Evolutionary conservation across 2,329 filamentous ascomycete species (phyloP), one percentile per base, ranked within the genome.

Genomic region (Ophiostoma montium): DNA sequence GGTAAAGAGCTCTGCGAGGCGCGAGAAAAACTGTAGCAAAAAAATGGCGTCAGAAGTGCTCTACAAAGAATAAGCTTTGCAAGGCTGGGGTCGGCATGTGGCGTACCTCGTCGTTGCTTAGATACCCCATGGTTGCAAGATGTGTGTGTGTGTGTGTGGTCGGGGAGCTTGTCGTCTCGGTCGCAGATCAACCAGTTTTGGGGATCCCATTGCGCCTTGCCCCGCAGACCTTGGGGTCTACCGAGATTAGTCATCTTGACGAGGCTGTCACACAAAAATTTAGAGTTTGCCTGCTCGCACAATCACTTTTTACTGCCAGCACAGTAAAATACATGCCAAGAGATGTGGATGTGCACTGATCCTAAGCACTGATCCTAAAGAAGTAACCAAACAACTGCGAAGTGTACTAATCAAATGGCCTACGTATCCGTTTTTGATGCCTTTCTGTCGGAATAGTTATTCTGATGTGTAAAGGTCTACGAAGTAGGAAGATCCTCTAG

Each of bases 1-100:
- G 53, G 76, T 71, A 66, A 92, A 84, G 55, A 90, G 78, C 58
- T 79, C 71, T 47, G 70, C 67, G 55, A 90, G 74, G 60, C 74
- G 74, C 54, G 69, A 66, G 67, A 90, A 88, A 73, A 90, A 90
- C 84, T 89, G 59, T 10, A 52, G 39, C 33, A 18, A 18, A 19
- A 9, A 16, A 15, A 4, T 19, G 10, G 8, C 2, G 41, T 48
- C 43, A 50, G 38, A 1, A 8, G 6, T n/a, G 3, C 3, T 19
- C 27, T 15, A 31, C 6, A 31, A 31, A 31, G 30, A 15, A 32
- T 39, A 33, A 27, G n/a, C n/a, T n/a, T n/a, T n/a, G n/a, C n/a
- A n/a, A n/a, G n/a, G n/a, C n/a, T n/a, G 8, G 23, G 23, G 23
- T 27, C 23, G 23, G 23, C 23, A 27, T 27, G 8, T n/a, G 23